Conservation (phyloP, 1,284 basidiomycete genomes). For the Puccinia sorghi region DNA sequence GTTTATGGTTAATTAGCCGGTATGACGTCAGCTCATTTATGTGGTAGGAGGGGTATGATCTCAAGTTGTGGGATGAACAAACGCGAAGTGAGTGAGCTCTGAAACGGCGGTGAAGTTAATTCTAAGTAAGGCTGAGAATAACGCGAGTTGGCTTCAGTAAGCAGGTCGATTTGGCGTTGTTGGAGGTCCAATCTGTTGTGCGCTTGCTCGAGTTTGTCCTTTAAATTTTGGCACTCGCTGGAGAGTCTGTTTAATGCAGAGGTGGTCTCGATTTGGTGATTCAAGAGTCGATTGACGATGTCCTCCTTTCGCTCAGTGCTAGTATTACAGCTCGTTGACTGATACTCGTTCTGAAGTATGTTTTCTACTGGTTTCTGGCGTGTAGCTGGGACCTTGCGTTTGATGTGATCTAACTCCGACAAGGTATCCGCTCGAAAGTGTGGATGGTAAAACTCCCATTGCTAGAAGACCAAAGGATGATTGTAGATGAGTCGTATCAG, state of each 20-base stretch:
- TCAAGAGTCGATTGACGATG: conserved; percentile 51
- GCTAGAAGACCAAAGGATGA: conserved; percentile 60
- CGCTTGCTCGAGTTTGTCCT: conserved; percentile 28
- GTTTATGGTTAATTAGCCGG: not conserved
- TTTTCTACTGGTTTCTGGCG: conserved; percentile 58
- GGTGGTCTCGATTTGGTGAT: conserved; percentile 55
- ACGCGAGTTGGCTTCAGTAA: not conserved
- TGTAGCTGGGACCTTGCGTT: conserved; percentile 77
- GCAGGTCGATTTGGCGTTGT: conserved; percentile 28
- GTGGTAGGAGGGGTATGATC: no score
- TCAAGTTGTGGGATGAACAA: conserved; percentile 8
- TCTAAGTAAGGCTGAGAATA: not conserved
- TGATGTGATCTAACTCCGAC: conserved; percentile 58
- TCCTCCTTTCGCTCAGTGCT: conserved; percentile 10
- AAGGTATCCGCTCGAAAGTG: conserved; percentile 77
- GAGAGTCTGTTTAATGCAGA: conserved; percentile 57
- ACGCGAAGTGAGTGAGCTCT: conserved; percentile 19
- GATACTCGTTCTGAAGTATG: conserved; percentile 21
- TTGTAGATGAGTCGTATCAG: conserved; percentile 5
- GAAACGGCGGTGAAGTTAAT: conserved; percentile 11
- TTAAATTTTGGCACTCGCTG: conserved; percentile 40
- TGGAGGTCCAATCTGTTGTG: conserved; percentile 27
- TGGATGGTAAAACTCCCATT: conserved; percentile 95
- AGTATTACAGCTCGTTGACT: not conserved
- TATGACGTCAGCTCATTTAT: not conserved